Evolutionary conservation across 192 early-diverging fungal species (phyloP).

Genomic region (Backusella circina): DNA sequence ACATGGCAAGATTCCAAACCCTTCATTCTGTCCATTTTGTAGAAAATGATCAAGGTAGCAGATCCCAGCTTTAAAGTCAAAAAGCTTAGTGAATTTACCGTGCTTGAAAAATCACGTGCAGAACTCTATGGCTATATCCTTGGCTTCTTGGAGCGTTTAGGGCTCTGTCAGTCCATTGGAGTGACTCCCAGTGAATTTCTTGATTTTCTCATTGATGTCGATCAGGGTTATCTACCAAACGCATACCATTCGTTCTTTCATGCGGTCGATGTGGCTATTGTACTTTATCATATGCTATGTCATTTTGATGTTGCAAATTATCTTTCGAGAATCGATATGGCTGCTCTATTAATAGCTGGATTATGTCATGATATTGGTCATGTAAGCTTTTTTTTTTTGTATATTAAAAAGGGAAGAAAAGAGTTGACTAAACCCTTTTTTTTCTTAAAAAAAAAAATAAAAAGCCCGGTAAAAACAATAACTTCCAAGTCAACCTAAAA

Average conservation of each 20-base stretch:
- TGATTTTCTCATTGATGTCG: conserved; percentile 83
- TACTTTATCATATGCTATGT: conserved; percentile 74
- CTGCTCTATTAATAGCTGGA: conserved; percentile 74
- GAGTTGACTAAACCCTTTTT: not conserved
- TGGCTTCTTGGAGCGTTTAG: conserved; percentile 68
- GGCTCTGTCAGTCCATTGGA: conserved; percentile 57
- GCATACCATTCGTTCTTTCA: conserved; percentile 94
- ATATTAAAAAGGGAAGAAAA: not conserved
- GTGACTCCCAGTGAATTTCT: conserved; percentile 65
- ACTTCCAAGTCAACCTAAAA: conserved; percentile 85
- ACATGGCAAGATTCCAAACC: not conserved
- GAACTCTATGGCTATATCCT: conserved; percentile 84
- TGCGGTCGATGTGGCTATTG: conserved; percentile 83
- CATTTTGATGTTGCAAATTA: conserved; percentile 67
- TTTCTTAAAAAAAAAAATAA: not conserved
- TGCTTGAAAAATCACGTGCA: conserved; percentile 60
- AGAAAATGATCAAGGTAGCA: conserved; percentile 52
- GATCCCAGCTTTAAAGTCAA: conserved; percentile 36
- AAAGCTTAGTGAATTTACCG: conserved; percentile 48
- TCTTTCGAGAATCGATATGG: conserved; percentile 67
- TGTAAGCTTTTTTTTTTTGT: conserved; percentile 40
- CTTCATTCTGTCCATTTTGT: not conserved
- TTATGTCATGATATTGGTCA: conserved; percentile 91
- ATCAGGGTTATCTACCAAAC: conserved; percentile 76
- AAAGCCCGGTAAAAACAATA: conserved; percentile 89